Evolutionary conservation across 768 basidiomycete genomes (phyloP).

Genomic region (Naganishia antarctica): DNA sequence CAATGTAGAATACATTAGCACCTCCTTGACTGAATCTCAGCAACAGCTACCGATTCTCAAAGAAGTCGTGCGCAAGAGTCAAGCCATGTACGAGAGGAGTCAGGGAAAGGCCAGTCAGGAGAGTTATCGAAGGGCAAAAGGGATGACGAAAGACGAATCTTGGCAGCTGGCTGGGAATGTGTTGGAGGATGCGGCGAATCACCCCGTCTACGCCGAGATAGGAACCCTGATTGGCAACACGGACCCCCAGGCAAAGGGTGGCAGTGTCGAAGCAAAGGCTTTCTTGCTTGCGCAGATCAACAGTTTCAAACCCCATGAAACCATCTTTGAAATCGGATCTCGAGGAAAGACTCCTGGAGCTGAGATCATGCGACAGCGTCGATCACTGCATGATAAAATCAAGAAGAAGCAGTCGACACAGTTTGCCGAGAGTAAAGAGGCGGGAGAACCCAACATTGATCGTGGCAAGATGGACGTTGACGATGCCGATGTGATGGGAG

Average conservation of each 20-base stretch:
- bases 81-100: conserved; percentile 88
- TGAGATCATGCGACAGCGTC: conserved; percentile 78
- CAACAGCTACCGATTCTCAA: conserved; percentile 60
- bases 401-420: conserved; percentile 19
- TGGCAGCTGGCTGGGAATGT: conserved; percentile 64
- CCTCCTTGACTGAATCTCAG: conserved; percentile 48
- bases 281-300: conserved; percentile 68
- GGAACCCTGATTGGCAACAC: conserved; percentile 6
- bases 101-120: conserved; percentile 81
- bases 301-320: conserved; percentile 78
- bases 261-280: conserved; percentile 53
- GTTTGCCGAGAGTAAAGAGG: conserved; percentile 24
- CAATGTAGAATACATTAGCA: conserved; percentile 68
- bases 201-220: conserved; percentile 57
- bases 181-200: conserved; percentile 57
- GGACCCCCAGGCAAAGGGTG: conserved; percentile 16
- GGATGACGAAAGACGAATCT: conserved; percentile 66
- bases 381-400: conserved; percentile 60
- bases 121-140: conserved; percentile 83
- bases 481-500: conserved; percentile 48
- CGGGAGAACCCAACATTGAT: conserved; percentile 28
- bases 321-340: conserved; percentile 80
- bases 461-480: conserved; percentile 36
- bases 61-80: conserved; percentile 81
- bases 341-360: conserved; percentile 63